A percentile compares a stretch with the other conserved stretches of the same genome.
phyloP scores from a whole-genome alignment of 2,329 filamentous ascomycete species.

The Phyllachora maydis region DNA sequence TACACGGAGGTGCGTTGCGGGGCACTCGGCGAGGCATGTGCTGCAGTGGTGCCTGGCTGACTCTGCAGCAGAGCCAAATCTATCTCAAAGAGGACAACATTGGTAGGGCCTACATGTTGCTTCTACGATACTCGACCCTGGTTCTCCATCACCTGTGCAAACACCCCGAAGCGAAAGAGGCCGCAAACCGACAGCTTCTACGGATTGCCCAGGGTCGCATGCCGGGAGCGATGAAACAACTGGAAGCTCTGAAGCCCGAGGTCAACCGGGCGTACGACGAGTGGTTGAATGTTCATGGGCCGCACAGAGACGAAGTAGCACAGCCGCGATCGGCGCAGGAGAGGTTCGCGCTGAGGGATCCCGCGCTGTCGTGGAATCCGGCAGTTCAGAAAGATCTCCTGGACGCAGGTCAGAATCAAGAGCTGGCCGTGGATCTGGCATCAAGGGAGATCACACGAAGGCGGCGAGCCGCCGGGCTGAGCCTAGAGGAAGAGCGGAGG shows the following conservation, averaged over 20 bases:
- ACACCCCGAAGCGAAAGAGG: slow-evolving; percentile 56
- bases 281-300: slow-evolving; percentile 35
- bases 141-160: slow-evolving; percentile 52
- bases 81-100: slow-evolving; percentile 76
- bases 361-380: slow-evolving; percentile 28
- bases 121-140: slow-evolving; percentile 79
- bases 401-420: slow-evolving; percentile 49
- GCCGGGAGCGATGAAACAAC: slow-evolving; percentile 38
- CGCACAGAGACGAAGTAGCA: slow-evolving; percentile 10
- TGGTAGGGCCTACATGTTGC: slow-evolving; percentile 71
- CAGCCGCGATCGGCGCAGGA: slow-evolving; percentile 15
- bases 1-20: slow-evolving; percentile 58
- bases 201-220: slow-evolving; percentile 24
- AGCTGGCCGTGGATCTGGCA: slow-evolving; percentile 58
- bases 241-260: slow-evolving; percentile 63
- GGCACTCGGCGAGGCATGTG: too few species aligned
- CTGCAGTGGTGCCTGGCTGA: too few species aligned
- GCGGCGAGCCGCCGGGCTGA: slow-evolving; percentile 36
- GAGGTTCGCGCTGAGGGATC: slow-evolving; percentile 33
- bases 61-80: slow-evolving; percentile 44
- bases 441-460: slow-evolving; percentile 50
- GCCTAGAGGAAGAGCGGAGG: slow-evolving; percentile 32
- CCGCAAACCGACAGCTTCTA: slow-evolving; percentile 44
- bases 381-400: slow-evolving; percentile 30
- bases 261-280: slow-evolving; percentile 52